Conservation (phyloP, 2,329 filamentous ascomycete species). For the Paracoccidioides brasiliensis region DNA sequence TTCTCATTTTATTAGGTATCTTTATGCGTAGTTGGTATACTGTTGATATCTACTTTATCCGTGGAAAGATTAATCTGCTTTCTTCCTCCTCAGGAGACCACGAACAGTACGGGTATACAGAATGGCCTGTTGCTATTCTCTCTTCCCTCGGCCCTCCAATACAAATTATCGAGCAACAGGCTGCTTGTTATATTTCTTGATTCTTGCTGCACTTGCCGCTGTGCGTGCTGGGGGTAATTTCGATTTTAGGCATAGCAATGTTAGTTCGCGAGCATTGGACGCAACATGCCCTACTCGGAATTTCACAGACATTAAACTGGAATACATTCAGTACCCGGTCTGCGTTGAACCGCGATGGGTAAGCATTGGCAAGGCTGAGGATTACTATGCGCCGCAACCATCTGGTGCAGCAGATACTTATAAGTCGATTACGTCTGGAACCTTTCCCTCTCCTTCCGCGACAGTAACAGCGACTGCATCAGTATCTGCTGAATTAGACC, state of each 20-base stretch:
- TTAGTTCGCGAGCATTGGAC: slow-evolving; percentile 8
- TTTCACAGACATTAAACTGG: slow-evolving; percentile 12
- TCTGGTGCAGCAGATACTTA: neutral
- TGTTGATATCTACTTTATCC: slow-evolving; percentile 1
- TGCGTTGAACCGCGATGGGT: slow-evolving; percentile 16
- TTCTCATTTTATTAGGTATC: slow-evolving; percentile 8
- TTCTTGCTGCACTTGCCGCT: neutral
- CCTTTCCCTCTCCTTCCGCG: neutral
- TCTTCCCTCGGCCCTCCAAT: neutral
- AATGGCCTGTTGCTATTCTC: neutral
- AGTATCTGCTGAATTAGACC: slow-evolving; percentile 14
- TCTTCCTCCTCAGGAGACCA: neutral
- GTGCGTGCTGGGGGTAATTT: neutral
- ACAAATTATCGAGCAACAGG: neutral
- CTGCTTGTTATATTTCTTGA: neutral
- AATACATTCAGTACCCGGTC: slow-evolving; percentile 16
- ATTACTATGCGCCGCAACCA: slow-evolving; percentile 1
- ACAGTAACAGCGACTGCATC: neutral
- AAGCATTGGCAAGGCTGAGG: neutral
- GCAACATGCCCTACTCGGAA: slow-evolving; percentile 13
- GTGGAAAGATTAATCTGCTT: neutral
- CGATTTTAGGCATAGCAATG: slow-evolving; percentile 2
- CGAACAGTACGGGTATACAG: neutral
- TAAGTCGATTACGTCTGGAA: neutral
- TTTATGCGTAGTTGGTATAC: neutral